These are phyloP conservation scores for Ashbya aceris DNA, from an alignment of 1,139 yeast species.

Conservation along the genomic window DNA sequence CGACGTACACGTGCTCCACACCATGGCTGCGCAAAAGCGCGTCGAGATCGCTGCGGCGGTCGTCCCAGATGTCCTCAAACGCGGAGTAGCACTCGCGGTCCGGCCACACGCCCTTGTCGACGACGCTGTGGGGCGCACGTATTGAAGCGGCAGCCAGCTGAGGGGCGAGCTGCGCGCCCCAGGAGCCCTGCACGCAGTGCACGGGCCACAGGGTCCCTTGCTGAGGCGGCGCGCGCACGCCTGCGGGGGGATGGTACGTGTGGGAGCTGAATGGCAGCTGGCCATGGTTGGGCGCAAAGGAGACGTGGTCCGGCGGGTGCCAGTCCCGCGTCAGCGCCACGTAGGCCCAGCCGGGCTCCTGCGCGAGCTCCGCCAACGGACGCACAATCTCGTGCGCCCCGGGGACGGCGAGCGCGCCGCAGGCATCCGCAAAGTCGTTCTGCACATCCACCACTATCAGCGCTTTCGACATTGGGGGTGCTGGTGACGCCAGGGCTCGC, in stretches of 20 bases:
- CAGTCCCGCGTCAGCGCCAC: conserved; percentile 77
- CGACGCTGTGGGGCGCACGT: conserved; percentile 29
- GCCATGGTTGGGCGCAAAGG: conserved; percentile 68
- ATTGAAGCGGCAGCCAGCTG: conserved; percentile 33
- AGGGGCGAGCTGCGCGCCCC: conserved; percentile 57
- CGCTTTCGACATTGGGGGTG: conserved; percentile 32
- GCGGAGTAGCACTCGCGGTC: conserved; percentile 89
- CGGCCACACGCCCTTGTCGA: conserved; percentile 59
- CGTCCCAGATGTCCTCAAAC: conserved; percentile 69
- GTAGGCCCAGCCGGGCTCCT: conserved; percentile 43
- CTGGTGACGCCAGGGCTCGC: too few species aligned
- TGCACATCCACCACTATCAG: conserved; percentile 72
- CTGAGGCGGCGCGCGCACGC: conserved; percentile 31
- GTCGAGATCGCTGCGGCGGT: conserved; percentile 59
- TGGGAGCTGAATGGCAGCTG: conserved; percentile 45
- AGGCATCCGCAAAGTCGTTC: conserved; percentile 72
- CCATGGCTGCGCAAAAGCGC: conserved; percentile 35
- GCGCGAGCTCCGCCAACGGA: conserved; percentile 38
- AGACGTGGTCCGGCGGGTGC: conserved; percentile 73
- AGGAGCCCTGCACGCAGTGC: conserved; percentile 68
- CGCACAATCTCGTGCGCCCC: conserved; percentile 53
- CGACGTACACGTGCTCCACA: conserved; percentile 57
- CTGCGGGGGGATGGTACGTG: conserved; percentile 45
- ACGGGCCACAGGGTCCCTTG: conserved; percentile 65
- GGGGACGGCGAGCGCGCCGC: conserved; percentile 66